Conservation (phyloP, 257 asterid species). For the Haberlea rhodopensis region DNA sequence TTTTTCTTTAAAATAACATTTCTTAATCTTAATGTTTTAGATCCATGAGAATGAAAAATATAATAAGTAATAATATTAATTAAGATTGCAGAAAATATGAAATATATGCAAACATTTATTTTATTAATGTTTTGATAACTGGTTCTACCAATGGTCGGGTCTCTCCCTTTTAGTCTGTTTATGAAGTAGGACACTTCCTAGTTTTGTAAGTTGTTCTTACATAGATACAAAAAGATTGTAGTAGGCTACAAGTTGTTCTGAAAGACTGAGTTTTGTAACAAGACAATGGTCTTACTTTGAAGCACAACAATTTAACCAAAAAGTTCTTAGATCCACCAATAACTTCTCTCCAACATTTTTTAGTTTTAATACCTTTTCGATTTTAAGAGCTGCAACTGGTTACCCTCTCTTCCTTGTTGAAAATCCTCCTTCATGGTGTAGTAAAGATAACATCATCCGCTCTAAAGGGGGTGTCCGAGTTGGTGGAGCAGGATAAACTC, state of each 20-base stretch:
- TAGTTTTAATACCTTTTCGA: background rate
- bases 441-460: too few relatives aligned
- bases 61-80: too few relatives aligned
- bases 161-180: background rate
- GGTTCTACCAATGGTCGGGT: conserved; percentile 77
- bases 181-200: background rate
- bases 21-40: too few relatives aligned
- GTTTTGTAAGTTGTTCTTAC: background rate
- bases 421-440: too few relatives aligned
- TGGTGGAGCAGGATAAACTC: too few relatives aligned
- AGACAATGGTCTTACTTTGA: background rate
- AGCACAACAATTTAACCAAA: background rate
- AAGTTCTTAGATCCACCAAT: background rate
- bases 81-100: too few relatives aligned
- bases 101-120: too few relatives aligned
- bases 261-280: background rate
- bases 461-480: too few relatives aligned
- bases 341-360: background rate
- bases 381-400: background rate
- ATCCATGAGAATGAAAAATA: too few relatives aligned
- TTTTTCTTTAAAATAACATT: too few relatives aligned
- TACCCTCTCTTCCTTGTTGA: too few relatives aligned
- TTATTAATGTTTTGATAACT: conserved; percentile 81
- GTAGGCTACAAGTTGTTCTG: background rate
- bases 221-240: background rate